Evolutionary conservation across 2,329 filamentous ascomycete genomes (phyloP).

Genomic region (Plectosphaerella plurivora): DNA sequence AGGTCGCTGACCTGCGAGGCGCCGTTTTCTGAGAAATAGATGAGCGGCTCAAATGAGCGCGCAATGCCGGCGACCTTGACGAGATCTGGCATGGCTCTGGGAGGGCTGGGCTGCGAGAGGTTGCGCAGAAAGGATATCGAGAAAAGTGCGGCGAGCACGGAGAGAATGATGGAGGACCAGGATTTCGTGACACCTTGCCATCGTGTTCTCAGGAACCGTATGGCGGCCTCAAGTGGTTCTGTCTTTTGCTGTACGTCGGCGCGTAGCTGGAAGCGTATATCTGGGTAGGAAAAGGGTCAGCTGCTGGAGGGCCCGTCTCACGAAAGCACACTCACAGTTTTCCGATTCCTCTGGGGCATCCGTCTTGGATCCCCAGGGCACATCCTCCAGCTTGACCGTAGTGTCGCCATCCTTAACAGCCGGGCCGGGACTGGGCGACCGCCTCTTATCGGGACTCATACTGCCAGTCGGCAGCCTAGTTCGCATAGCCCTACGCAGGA

Average conservation of each 20-base stretch:
- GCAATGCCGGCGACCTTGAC: slow-evolving; percentile 88
- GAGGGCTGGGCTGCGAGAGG: slow-evolving; percentile 63
- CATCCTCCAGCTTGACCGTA: slow-evolving; percentile 30
- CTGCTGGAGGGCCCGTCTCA: neutral
- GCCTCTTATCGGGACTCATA: slow-evolving; percentile 49
- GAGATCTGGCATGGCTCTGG: slow-evolving; percentile 72
- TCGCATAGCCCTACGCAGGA: slow-evolving; percentile 47
- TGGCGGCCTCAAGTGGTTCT: slow-evolving; percentile 73
- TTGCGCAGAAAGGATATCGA: slow-evolving; percentile 61
- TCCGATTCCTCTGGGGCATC: slow-evolving; percentile 30
- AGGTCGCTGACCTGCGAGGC: slow-evolving; percentile 81
- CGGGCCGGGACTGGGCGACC: slow-evolving; percentile 40
- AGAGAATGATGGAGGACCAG: slow-evolving; percentile 61
- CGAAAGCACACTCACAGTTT: slow-evolving; percentile 41
- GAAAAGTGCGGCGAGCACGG: slow-evolving; percentile 57
- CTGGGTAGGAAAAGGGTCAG: slow-evolving; percentile 34
- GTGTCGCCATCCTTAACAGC: slow-evolving; percentile 28
- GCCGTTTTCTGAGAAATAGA: slow-evolving; percentile 90
- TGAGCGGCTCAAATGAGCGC: slow-evolving; percentile 87
- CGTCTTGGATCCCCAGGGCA: neutral
- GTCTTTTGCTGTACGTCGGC: slow-evolving; percentile 85
- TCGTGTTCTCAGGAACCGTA: slow-evolving; percentile 58
- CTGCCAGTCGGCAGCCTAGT: slow-evolving; percentile 53
- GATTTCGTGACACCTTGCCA: slow-evolving; percentile 62
- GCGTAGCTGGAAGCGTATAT: slow-evolving; percentile 82